Conservation (phyloP, 78 protist genomes). For the Dictyostelium capitatum region DNA sequence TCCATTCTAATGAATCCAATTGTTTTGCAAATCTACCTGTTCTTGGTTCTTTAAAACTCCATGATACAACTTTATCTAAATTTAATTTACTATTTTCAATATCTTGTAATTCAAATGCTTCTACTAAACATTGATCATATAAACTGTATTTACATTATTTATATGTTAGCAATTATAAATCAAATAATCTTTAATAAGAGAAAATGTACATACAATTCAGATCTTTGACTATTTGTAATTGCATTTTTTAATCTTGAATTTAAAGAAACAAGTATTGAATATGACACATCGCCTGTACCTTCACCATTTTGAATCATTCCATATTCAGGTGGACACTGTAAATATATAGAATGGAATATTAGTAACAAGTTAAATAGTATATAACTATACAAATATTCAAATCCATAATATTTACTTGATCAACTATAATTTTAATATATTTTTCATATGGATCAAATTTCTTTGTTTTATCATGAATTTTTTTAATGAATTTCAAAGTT, state of each 20-base stretch:
- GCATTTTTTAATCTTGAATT: constrained; percentile 45
- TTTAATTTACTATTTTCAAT: constrained; percentile 14
- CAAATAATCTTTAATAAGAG: not conserved
- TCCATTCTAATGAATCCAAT: constrained; percentile 51
- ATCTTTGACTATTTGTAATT: not conserved
- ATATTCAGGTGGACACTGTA: constrained; percentile 60
- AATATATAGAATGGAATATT: not conserved
- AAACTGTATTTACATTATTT: not conserved
- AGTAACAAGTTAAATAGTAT: not conserved
- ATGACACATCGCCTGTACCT: constrained; percentile 50
- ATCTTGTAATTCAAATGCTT: constrained; percentile 75
- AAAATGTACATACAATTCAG: constrained; percentile 19
- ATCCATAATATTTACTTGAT: not conserved
- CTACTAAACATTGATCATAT: constrained; percentile 32
- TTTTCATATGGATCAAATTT: constrained; percentile 61
- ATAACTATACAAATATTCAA: not conserved
- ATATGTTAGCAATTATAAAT: not conserved
- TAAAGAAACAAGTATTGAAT: constrained; percentile 23
- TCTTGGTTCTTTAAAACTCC: constrained; percentile 63
- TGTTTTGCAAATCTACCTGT: constrained; percentile 45
- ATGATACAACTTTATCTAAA: constrained; percentile 23
- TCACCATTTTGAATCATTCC: constrained; percentile 35
- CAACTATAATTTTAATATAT: constrained; percentile 33
- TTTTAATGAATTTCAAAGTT: constrained; percentile 19
- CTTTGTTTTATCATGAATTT: constrained; percentile 27